Percentiles rank a stretch among this genome's conserved stretches.
Conservation (phyloP, 1,284 basidiomycete species). For the Wallemia ichthyophaga region DNA sequence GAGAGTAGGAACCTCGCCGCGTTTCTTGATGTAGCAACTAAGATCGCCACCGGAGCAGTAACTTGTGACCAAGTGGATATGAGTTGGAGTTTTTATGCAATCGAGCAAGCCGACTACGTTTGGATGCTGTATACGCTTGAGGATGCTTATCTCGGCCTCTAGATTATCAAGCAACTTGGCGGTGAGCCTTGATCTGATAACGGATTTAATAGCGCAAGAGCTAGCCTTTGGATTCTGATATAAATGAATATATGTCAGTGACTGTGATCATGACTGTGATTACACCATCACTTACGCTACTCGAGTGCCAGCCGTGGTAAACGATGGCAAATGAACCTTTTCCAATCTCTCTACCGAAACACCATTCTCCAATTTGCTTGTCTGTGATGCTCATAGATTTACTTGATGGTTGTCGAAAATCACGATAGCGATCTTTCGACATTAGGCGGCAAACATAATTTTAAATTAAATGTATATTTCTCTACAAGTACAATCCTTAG, state of each 20-base stretch:
- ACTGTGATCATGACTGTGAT: conserved; percentile 3
- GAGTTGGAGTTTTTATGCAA: conserved; percentile 73
- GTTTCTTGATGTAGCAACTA: conserved; percentile 81
- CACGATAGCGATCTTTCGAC: background rate
- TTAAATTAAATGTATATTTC: background rate
- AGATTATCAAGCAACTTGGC: conserved; percentile 86
- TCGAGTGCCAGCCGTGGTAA: conserved; percentile 31
- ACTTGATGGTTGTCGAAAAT: background rate
- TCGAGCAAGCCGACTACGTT: conserved; percentile 82
- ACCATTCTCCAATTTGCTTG: conserved; percentile 19
- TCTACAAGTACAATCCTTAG: no score
- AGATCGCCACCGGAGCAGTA: conserved; percentile 88
- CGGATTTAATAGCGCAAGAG: conserved; percentile 80
- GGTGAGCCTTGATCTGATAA: conserved; percentile 60
- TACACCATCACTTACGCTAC: background rate
- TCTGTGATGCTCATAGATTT: background rate
- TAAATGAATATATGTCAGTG: background rate
- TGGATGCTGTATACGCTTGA: conserved; percentile 71
- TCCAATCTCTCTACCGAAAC: conserved; percentile 24
- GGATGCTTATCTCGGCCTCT: conserved; percentile 85
- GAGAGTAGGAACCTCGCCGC: conserved; percentile 52
- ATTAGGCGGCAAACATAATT: background rate
- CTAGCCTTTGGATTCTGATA: conserved; percentile 31
- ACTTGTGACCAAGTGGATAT: conserved; percentile 96
- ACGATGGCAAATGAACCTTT: conserved; percentile 83